phyloP scores from a whole-genome alignment of 2,329 filamentous ascomycete species.

The Cordyceps militaris region DNA sequence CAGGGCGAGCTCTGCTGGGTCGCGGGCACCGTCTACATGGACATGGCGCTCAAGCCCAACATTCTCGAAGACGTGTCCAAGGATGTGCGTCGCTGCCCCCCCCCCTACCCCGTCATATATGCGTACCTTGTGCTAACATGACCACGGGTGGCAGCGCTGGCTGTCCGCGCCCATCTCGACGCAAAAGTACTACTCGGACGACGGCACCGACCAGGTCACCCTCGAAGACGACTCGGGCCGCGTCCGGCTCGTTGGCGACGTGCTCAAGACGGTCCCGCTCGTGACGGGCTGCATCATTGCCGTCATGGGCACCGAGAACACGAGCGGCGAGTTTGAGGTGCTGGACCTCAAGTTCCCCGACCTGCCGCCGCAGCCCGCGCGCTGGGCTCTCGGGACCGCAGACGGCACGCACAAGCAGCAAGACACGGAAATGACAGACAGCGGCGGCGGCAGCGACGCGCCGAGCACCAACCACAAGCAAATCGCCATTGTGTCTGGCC shows the following conservation, averaged over 20 bases:
- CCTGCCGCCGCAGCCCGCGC: conserved; percentile 69
- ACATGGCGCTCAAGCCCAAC: conserved; percentile 92
- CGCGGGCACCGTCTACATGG: conserved; percentile 90
- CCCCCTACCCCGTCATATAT: neutral
- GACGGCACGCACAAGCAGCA: conserved; percentile 27
- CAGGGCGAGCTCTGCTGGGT: conserved; percentile 97
- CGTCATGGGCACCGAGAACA: conserved; percentile 91
- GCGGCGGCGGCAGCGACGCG: neutral
- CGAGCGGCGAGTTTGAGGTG: conserved; percentile 85
- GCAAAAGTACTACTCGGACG: conserved; percentile 65
- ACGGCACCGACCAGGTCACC: conserved; percentile 63
- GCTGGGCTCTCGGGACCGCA: conserved; percentile 59
- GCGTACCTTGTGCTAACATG: neutral
- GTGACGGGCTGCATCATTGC: conserved; percentile 92
- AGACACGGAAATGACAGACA: conserved; percentile 52
- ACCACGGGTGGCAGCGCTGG: conserved; percentile 65
- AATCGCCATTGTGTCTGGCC: conserved; percentile 81
- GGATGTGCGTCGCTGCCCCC: conserved; percentile 54
- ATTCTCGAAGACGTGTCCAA: conserved; percentile 92
- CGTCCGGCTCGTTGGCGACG: conserved; percentile 66
- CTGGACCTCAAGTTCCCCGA: conserved; percentile 86
- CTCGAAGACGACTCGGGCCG: conserved; percentile 94
- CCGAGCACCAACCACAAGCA: conserved; percentile 36
- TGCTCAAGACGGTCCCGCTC: conserved; percentile 61
- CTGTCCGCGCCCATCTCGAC: conserved; percentile 73